Base-by-base conservation (phyloP, 2,329 filamentous ascomycete species). In the Bipolaris oryzae region DNA sequence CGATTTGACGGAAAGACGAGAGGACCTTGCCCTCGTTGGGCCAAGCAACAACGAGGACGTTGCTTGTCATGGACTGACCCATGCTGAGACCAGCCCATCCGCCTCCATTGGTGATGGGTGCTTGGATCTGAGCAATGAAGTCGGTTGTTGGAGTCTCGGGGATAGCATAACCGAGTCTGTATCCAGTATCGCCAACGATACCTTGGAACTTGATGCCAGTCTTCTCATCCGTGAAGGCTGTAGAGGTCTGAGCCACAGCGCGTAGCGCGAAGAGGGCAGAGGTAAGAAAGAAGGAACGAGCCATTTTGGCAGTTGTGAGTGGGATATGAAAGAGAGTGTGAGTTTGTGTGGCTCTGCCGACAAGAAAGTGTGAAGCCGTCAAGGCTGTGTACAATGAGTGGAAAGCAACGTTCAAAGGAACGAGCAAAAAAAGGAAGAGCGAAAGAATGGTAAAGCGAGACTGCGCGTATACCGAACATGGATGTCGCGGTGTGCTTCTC, bases 1-100 rank as follows among this genome's bases (percentile, higher is more conserved):
- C 68, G 13, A 79, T 78, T 50, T 78, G 73, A 7, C 81, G 75
- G 63, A 83, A 80, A 0, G 79, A 80, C 0, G 78, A 77, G 38
- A 81, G 70, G 16, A 85, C 73, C 20, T 80, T 71, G 39, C 79
- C 76, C 2, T 77, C 79, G 54, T 82, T 79, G 2, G 81, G 79
- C 81, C 82, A 85, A n/a, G 81, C 81, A 7, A 80, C 78, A n/a
- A 85, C 69, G 7, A 85, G 76, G 10, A 84, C 75, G 39, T 78
- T 78, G 43, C 76, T 75, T 33, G 76, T 68, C 83, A 85, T 85
- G 43, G 74, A 70, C 7, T 79, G 78, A 5, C 77, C 77, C 55
- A 84, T 74, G 16, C 79, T 80, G 41, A 84, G 75, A 62, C 80
- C 83, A 35, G 78, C 81, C 78, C 82, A 86, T 54, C 82, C 81